Evolutionary conservation across 768 basidiomycete species (phyloP).

Genomic region (Serendipita sp.): DNA sequence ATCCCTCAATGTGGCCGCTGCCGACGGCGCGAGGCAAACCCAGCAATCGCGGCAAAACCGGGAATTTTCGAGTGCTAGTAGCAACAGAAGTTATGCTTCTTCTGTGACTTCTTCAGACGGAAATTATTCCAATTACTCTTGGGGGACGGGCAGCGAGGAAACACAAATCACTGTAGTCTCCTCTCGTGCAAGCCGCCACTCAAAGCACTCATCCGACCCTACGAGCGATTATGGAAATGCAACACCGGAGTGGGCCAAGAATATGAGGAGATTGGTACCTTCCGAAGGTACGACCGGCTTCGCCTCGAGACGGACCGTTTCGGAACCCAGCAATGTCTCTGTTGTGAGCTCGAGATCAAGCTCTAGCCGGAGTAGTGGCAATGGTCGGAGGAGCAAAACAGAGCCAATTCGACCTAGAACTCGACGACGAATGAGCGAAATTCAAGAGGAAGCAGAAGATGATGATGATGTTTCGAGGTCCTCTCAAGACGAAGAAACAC

Average conservation of each 20-base stretch:
- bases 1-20: slow-evolving; percentile 13
- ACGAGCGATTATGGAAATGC: slow-evolving; percentile 18
- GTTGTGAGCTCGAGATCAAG: slow-evolving; percentile 23
- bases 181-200: not conserved
- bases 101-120: slow-evolving; percentile 15
- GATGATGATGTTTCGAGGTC: slow-evolving; percentile 11
- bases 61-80: not conserved
- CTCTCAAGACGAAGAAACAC: slow-evolving; percentile 3
- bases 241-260: slow-evolving; percentile 50
- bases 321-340: slow-evolving; percentile 20
- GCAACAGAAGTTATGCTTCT: slow-evolving; percentile 6
- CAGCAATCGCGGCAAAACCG: not conserved
- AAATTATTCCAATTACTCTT: slow-evolving; percentile 11
- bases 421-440: slow-evolving; percentile 21
- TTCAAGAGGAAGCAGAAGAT: slow-evolving; percentile 25
- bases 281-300: slow-evolving; percentile 12
- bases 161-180: not conserved
- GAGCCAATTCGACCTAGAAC: slow-evolving; percentile 12
- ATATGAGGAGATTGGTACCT: slow-evolving; percentile 45
- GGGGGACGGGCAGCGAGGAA: not conserved
- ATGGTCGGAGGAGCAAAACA: slow-evolving; percentile 36
- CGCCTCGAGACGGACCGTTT: slow-evolving; percentile 7
- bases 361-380: slow-evolving; percentile 30
- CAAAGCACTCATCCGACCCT: not conserved
- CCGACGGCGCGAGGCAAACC: slow-evolving; percentile 9